phyloP scores from a whole-genome alignment of 1,139 yeast species.

The Pichia cactophila region DNA sequence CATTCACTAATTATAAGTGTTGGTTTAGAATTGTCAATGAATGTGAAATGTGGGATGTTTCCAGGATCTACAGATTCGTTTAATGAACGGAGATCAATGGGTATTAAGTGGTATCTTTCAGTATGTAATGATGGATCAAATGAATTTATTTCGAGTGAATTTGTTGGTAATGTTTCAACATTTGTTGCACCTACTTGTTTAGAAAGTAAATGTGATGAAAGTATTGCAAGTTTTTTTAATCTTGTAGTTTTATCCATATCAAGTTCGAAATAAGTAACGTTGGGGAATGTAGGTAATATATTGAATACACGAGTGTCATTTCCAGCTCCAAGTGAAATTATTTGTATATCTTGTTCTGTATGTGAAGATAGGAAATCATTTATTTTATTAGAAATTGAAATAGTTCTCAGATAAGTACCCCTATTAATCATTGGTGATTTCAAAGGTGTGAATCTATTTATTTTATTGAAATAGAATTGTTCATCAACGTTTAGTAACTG shows the following conservation, averaged over 20 bases:
- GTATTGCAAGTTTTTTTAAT: slow-evolving; percentile 53
- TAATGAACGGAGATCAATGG: slow-evolving; percentile 46
- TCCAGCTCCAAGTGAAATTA: slow-evolving; percentile 89
- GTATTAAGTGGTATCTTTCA: slow-evolving; percentile 43
- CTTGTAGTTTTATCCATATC: slow-evolving; percentile 63
- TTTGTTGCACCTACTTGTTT: slow-evolving; percentile 15
- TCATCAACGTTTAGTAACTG: background rate
- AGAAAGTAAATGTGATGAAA: slow-evolving; percentile 27
- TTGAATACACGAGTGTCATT: slow-evolving; percentile 78
- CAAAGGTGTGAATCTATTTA: slow-evolving; percentile 9
- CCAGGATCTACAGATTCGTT: background rate
- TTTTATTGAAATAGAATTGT: background rate
- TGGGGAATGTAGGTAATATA: slow-evolving; percentile 30
- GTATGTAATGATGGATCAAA: slow-evolving; percentile 34
- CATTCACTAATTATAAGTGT: slow-evolving; percentile 83
- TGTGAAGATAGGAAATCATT: slow-evolving; percentile 38
- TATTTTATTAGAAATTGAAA: slow-evolving; percentile 50
- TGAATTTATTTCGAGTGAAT: slow-evolving; percentile 16
- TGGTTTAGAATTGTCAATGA: slow-evolving; percentile 39
- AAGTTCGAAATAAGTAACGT: slow-evolving; percentile 54
- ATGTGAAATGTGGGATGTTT: background rate
- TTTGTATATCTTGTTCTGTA: slow-evolving; percentile 38
- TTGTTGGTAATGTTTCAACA: slow-evolving; percentile 11
- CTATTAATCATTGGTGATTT: slow-evolving; percentile 75
- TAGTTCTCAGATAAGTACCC: slow-evolving; percentile 76